These are phyloP conservation scores for Capronia coronata DNA, from an alignment of 2,329 filamentous ascomycete genomes.

Conservation along the genomic window DNA sequence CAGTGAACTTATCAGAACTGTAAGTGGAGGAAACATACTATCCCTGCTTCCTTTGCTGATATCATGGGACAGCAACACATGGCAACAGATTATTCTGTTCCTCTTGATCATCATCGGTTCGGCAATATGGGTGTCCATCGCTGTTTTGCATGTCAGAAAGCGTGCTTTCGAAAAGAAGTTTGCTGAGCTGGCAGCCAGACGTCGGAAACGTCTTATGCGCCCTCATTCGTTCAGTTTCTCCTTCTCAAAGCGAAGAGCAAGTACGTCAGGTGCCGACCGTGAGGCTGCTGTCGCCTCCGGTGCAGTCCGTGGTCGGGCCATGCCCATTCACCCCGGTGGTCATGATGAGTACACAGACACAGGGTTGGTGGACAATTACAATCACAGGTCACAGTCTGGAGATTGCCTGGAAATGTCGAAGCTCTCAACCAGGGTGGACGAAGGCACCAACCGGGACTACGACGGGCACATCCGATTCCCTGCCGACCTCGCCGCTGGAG, in stretches of 20 bases:
- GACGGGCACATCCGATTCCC: slow-evolving; percentile 17
- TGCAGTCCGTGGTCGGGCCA: slow-evolving; percentile 16
- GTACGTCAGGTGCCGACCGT: neutral
- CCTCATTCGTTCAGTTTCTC: slow-evolving; percentile 14
- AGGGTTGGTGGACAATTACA: too few relatives aligned
- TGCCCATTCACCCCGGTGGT: neutral
- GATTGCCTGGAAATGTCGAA: neutral
- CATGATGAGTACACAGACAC: too few relatives aligned
- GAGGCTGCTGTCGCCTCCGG: slow-evolving; percentile 18
- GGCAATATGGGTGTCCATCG: slow-evolving; percentile 42
- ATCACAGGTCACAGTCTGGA: neutral
- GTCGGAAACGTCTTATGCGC: slow-evolving; percentile 6
- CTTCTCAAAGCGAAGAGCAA: slow-evolving; percentile 9
- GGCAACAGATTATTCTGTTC: slow-evolving; percentile 44
- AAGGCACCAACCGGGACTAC: neutral
- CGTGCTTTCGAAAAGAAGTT: slow-evolving; percentile 31
- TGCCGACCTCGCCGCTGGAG: slow-evolving; percentile 8
- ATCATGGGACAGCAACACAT: slow-evolving; percentile 34
- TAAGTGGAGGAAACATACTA: neutral
- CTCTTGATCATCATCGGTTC: slow-evolving; percentile 44
- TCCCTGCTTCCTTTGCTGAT: neutral
- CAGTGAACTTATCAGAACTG: slow-evolving; percentile 42
- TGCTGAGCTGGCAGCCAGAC: slow-evolving; percentile 19
- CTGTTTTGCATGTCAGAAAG: slow-evolving; percentile 40
- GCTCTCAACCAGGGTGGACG: neutral